Evolutionary conservation across 345 rosid species (phyloP).

Genomic region (Nephelium lappaceum): DNA sequence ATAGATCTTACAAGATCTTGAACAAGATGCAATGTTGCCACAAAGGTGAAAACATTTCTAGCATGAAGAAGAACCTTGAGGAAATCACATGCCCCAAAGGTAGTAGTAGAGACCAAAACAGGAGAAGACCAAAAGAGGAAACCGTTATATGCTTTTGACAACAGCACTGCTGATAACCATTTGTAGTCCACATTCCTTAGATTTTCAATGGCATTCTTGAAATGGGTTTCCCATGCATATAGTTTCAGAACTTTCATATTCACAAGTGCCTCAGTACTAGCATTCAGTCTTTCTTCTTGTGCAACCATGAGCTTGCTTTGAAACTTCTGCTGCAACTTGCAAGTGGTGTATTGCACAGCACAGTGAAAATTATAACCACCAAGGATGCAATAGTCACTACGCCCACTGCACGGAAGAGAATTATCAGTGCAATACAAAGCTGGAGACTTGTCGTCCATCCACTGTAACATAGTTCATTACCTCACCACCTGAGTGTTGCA

Average conservation of each 20-base stretch:
- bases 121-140: constrained; percentile 94
- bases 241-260: constrained; percentile 93
- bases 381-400: constrained; percentile 83
- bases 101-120: constrained; percentile 82
- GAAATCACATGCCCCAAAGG: constrained; percentile 84
- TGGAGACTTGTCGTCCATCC: constrained; percentile 93
- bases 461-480: constrained; percentile 90
- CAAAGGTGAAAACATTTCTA: constrained; percentile 89
- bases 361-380: constrained; percentile 70
- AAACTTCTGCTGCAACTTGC: constrained; percentile 86
- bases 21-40: constrained; percentile 85
- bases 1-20: constrained; percentile 83
- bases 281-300: constrained; percentile 81
- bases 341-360: constrained; percentile 83
- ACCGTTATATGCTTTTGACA: constrained; percentile 62
- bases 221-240: constrained; percentile 93
- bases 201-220: constrained; percentile 76
- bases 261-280: constrained; percentile 77
- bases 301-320: constrained; percentile 79
- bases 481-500: constrained; percentile 86
- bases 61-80: constrained; percentile 74
- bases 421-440: constrained; percentile 69
- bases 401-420: constrained; percentile 83
- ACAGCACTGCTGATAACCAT: constrained; percentile 82
- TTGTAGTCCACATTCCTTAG: constrained; percentile 61